Evolutionary conservation across 495 filamentous ascomycete genomes (phyloP), one percentile per base, ranked within the genome.

Genomic region (Hyaloscypha finlandica): DNA sequence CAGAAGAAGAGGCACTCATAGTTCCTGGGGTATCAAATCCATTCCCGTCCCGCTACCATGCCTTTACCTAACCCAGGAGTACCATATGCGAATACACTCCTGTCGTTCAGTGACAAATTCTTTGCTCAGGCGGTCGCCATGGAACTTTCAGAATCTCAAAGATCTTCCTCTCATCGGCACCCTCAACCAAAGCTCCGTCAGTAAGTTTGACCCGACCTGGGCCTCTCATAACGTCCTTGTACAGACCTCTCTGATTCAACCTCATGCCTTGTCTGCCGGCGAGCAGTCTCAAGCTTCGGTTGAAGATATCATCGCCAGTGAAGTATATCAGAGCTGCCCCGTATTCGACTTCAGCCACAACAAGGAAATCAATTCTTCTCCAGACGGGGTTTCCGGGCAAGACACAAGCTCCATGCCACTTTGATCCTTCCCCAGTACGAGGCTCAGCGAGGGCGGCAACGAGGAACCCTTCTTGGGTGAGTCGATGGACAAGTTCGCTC

Each of bases 281-380:
- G 57, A 97, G 79, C 12, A 97, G 77, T 69, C 95, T 77, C 77
- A 97, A 85, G 64, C 91, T 95, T 33, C 94, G 83, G 72, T 99
- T 99, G 80, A 99, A 99, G 59, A 97, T 93, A 73, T 97, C 94
- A 71, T 97, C 96, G 2, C 95, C 95, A 0, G 95, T 97, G 70
- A 97, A 99, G 73, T 99, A 99, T 60, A 99, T 85, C 72, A 97
- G 74, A 2, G 95, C 94, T 1, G 95, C 95, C 3, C 95, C 95
- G 51, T 94, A 80, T 77, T 97, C 88, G 0, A 84, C 81, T 67
- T 88, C 86, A 0, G 93, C 93, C 14, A 97, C 95, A 19, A 97
- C 83, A 0, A 99, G 81, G 33, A 97, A 85, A 74, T 99, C 95
- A 66, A 97, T 90, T 2, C 93, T 85, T 29, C 93, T 84, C 93